These are phyloP conservation scores for Moesziomyces antarcticus DNA, from an alignment of 1,284 basidiomycete genomes.

Conservation along the genomic window DNA sequence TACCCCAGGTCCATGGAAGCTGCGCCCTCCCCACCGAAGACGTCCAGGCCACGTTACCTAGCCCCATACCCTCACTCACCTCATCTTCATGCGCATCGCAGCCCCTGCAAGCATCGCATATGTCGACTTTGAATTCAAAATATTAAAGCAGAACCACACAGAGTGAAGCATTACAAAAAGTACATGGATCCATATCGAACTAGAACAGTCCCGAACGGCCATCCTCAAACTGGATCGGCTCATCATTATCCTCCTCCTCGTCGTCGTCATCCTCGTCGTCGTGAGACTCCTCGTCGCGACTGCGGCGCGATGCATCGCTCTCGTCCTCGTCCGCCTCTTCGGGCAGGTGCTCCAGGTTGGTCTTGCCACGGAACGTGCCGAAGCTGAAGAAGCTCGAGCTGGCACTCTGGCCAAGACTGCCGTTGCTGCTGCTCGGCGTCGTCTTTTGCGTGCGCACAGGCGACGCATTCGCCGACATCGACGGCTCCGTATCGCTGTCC, in stretches of 20 bases:
- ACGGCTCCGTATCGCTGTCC: conserved; percentile 46
- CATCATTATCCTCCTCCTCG: conserved; percentile 29
- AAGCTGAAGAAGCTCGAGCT: conserved; percentile 45
- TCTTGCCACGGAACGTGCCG: conserved; percentile 40
- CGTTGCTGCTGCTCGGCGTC: conserved; percentile 1
- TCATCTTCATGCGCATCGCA: no score
- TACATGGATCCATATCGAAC: background rate
- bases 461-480: conserved; percentile 16
- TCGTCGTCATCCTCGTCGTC: conserved; percentile 10
- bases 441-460: conserved; percentile 23
- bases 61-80: no score
- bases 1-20: no score
- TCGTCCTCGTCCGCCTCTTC: conserved; percentile 45
- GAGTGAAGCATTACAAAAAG: no score
- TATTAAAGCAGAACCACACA: no score
- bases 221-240: conserved; percentile 41
- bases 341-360: conserved; percentile 26
- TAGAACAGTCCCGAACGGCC: conserved; percentile 14
- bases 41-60: no score
- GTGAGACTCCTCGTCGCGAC: conserved; percentile 5
- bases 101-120: no score
- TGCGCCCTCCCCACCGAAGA: no score
- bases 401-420: conserved; percentile 5
- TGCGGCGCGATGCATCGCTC: conserved; percentile 7
- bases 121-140: no score